Evolutionary conservation across 192 early-diverging fungal genomes (phyloP).

Genomic region (Coemansia nantahalensis): DNA sequence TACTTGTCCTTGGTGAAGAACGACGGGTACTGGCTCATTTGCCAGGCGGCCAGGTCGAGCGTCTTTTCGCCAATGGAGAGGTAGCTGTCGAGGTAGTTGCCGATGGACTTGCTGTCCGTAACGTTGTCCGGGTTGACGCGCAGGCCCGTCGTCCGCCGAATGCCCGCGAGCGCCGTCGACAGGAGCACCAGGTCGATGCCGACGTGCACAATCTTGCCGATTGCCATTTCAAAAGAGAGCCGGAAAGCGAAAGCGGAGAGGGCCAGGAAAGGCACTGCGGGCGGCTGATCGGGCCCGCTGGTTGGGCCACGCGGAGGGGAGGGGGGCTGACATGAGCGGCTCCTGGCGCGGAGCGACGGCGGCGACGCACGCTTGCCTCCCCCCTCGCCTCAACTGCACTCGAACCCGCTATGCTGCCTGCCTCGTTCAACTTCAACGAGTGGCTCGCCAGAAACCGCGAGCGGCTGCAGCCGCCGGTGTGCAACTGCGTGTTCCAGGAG

Average conservation of each 20-base stretch:
- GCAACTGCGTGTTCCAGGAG: constrained; percentile 86
- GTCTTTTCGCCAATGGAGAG: constrained; percentile 34
- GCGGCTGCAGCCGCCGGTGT: constrained; percentile 89
- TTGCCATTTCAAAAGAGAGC: constrained; percentile 13
- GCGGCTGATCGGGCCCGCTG: no score
- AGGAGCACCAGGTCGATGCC: constrained; percentile 43
- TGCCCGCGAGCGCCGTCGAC: constrained; percentile 39
- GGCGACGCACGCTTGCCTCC: no score
- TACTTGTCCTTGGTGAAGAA: constrained; percentile 33
- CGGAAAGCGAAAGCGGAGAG: neutral
- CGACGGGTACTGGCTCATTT: constrained; percentile 20
- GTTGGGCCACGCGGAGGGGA: no score
- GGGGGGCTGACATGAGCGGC: no score
- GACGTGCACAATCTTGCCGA: constrained; percentile 35
- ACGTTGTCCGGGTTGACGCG: constrained; percentile 31
- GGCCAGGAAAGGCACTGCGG: neutral
- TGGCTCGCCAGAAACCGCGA: constrained; percentile 84
- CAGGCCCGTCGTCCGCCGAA: constrained; percentile 38
- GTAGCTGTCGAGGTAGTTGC: constrained; percentile 30
- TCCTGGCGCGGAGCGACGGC: no score
- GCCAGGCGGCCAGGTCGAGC: constrained; percentile 15
- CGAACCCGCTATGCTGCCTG: constrained; percentile 62
- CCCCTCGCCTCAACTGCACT: no score
- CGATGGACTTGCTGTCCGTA: constrained; percentile 33
- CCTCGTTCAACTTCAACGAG: constrained; percentile 85